A percentile compares a stretch with the other conserved stretches of the same genome.
These are phyloP conservation scores for Sugiyamaella xylanicola DNA, from an alignment of 1,139 yeast genomes.

Conservation along the genomic window DNA sequence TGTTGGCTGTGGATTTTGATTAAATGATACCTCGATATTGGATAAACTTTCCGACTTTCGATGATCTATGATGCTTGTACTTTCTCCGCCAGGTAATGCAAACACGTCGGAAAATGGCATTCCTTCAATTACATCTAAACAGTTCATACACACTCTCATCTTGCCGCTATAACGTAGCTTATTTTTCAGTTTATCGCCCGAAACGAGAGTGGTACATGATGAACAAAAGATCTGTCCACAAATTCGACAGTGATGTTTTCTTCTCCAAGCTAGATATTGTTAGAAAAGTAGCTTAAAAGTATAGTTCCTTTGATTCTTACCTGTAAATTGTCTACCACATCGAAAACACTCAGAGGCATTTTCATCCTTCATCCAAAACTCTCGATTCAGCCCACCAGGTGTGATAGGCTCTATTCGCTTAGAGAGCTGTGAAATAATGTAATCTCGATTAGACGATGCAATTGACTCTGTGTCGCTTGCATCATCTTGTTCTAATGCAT, in stretches of 20 bases:
- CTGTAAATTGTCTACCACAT: constrained; percentile 71
- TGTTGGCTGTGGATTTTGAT: constrained; percentile 57
- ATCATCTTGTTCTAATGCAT: constrained; percentile 35
- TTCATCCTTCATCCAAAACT: constrained; percentile 92
- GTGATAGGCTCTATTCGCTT: constrained; percentile 29
- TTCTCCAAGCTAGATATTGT: constrained; percentile 54
- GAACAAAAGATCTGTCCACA: constrained; percentile 96
- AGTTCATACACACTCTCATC: constrained; percentile 77
- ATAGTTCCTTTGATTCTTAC: constrained; percentile 24
- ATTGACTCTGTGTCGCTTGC: constrained; percentile 38
- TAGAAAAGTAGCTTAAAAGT: too few relatives aligned
- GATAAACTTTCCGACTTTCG: constrained; percentile 10
- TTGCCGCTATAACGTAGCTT: constrained; percentile 69
- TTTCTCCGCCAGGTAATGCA: constrained; percentile 17
- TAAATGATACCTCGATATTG: constrained; percentile 32
- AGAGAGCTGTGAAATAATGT: constrained; percentile 25
- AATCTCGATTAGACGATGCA: constrained; percentile 32
- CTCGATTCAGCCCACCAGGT: constrained; percentile 47
- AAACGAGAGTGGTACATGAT: constrained; percentile 75
- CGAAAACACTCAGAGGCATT: constrained; percentile 79
- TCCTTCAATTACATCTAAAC: constrained; percentile 62
- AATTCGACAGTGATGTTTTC: constrained; percentile 92
- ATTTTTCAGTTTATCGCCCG: constrained; percentile 62
- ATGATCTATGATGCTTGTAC: background rate
- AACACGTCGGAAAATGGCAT: constrained; percentile 42